Evolutionary conservation across 345 rosid genomes (phyloP), one percentile per base, ranked within the genome.

Genomic region (Eucalyptus erythrocorys): DNA sequence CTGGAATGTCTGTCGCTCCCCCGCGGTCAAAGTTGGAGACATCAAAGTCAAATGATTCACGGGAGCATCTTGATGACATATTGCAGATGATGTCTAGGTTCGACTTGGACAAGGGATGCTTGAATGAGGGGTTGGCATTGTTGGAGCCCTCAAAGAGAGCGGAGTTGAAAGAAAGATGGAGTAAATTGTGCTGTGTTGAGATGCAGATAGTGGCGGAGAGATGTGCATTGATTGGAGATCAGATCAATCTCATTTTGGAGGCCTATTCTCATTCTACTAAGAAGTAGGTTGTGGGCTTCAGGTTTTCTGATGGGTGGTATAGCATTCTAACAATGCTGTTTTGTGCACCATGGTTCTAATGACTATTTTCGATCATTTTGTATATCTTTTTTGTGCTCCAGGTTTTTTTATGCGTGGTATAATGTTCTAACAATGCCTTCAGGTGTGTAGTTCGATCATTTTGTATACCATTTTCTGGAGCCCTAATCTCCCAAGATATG

Each of bases 131-230:
- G 5, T n/a, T 89, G 86, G 50, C 34, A 10, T 85, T 32, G 48
- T 21, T 90, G 49, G 85, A 76, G 45, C 76, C 45, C 27, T 50
- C 87, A 22, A 48, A 85, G 68, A 88, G 87, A 21, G 66, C 48
- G 37, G 85, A 89, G 49, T 37, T 87, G 48, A 90, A 89, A 12
- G 51, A 90, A 16, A 85, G 86, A 86, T 90, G 92, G 92, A 87
- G 43, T 48, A 48, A 87, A 43, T 16, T 87, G n/a, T 48, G 45
- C 6, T 10, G 21, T 26, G 88, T 48, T 11, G 89, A 90, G 66
- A 24, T 87, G 40, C 26, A 85, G 42, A 61, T 88, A 22, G 27
- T 43, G 14, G 86, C 81, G 4, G 88, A 87, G 88, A 86, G 50
- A 42, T 80, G 89, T 1, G 22, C 9, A 13, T 15, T 90, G 50